A percentile compares a stretch with the other conserved stretches of the same genome.
phyloP scores from a whole-genome alignment of 106 monocot species.

The Platanthera zijinensis region DNA sequence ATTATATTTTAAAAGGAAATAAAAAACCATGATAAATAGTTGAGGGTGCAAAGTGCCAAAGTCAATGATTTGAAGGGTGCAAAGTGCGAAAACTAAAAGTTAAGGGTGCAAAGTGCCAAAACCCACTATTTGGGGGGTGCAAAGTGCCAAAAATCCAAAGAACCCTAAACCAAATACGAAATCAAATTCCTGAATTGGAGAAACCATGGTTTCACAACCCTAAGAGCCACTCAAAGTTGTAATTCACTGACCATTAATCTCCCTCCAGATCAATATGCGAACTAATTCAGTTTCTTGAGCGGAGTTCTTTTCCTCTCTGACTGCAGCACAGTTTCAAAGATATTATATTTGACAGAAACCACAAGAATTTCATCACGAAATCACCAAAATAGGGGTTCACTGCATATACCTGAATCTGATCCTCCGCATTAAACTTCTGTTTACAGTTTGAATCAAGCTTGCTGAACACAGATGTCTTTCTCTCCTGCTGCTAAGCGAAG shows the following conservation, averaged over 20 bases:
- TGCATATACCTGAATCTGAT: neutral
- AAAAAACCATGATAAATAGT: too few relatives aligned
- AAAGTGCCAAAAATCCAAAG: conserved; percentile 63
- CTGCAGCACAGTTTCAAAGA: neutral
- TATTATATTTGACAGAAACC: neutral
- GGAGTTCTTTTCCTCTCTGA: neutral
- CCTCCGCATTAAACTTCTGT: neutral
- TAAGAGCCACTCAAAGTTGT: too few relatives aligned
- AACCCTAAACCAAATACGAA: neutral
- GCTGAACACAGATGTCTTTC: neutral
- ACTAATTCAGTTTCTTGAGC: conserved; percentile 4
- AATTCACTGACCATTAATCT: too few relatives aligned
- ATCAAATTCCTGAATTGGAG: too few relatives aligned
- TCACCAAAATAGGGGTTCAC: neutral
- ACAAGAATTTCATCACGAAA: neutral
- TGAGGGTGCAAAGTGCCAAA: too few relatives aligned
- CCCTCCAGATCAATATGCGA: too few relatives aligned
- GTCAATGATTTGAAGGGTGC: too few relatives aligned
- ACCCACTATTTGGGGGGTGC: too few relatives aligned
- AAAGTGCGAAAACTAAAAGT: too few relatives aligned
- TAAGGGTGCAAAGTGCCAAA: too few relatives aligned
- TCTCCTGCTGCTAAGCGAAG: neutral
- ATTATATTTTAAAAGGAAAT: too few relatives aligned
- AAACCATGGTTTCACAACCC: too few relatives aligned
- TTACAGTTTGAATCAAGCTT: neutral